Percentiles rank a stretch among this genome's conserved stretches.
Evolutionary conservation across 1,139 yeast genomes (phyloP).

Genomic region (Protomyces gravidus): DNA sequence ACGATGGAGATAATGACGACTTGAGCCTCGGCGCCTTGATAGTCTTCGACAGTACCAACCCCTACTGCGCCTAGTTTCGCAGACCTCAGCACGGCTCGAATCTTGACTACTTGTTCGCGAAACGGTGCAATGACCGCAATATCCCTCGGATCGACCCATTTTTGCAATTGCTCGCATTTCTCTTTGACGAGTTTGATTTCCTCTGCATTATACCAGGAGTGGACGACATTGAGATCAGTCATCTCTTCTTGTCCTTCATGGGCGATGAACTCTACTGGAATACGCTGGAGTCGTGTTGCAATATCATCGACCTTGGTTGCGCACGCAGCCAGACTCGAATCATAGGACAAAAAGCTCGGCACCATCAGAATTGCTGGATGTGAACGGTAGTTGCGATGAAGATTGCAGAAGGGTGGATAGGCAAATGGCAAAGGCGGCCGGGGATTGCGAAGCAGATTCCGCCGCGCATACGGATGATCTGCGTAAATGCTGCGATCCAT

Average conservation of each 20-base stretch:
- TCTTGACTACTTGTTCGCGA: conserved; percentile 33
- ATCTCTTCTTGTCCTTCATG: conserved; percentile 31
- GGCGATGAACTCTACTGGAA: conserved; percentile 32
- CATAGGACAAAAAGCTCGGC: conserved; percentile 33
- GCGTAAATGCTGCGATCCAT: conserved; percentile 31
- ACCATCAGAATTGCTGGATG: conserved; percentile 33
- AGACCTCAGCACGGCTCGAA: conserved; percentile 30
- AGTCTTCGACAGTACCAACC: conserved; percentile 34
- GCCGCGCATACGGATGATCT: conserved; percentile 32
- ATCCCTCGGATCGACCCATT: conserved; percentile 29
- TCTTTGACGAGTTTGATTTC: conserved; percentile 29
- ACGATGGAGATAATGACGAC: conserved; percentile 34
- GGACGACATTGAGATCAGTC: conserved; percentile 31
- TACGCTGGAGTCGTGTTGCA: conserved; percentile 16
- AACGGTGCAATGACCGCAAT: conserved; percentile 34
- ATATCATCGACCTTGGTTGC: conserved; percentile 30
- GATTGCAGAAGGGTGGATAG: conserved; percentile 32
- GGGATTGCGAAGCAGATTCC: conserved; percentile 16
- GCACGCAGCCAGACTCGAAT: conserved; percentile 32
- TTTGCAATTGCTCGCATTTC: conserved; percentile 12
- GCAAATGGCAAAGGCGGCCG: conserved; percentile 28
- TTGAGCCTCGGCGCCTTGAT: conserved; percentile 35
- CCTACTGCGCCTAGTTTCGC: conserved; percentile 31
- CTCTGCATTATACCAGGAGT: conserved; percentile 32
- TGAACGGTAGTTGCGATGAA: conserved; percentile 33